These are phyloP conservation scores for Penicillium sp. DNA, from an alignment of 2,329 filamentous ascomycete genomes.

Conservation along the genomic window DNA sequence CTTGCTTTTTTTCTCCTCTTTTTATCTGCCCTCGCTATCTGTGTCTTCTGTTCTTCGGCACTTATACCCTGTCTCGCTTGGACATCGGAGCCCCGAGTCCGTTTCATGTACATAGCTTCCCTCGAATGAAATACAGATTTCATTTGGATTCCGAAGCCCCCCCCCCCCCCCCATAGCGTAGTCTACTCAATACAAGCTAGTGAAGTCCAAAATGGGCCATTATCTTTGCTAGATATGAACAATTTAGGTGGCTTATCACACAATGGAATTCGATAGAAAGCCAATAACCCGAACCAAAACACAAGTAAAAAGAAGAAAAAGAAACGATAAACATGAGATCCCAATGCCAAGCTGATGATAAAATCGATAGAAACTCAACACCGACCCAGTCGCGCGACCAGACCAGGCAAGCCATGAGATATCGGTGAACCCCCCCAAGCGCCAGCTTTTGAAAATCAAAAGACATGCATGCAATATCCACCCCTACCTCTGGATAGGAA, in stretches of 20 bases:
- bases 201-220: neutral
- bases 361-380: neutral
- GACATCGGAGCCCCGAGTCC: neutral
- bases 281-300: neutral
- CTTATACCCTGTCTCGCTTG: constrained; percentile 19
- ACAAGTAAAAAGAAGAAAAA: neutral
- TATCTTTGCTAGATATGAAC: neutral
- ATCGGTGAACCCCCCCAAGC: constrained; percentile 25
- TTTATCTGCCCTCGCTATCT: neutral
- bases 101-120: neutral
- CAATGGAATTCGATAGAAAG: neutral
- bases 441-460: constrained; percentile 35
- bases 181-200: neutral
- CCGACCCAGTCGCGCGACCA: neutral
- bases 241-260: neutral
- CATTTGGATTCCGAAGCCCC: neutral
- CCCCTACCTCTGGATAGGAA: constrained; percentile 65
- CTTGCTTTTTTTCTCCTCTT: constrained; percentile 9
- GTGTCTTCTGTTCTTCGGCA: constrained; percentile 8
- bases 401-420: neutral
- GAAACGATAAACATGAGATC: neutral
- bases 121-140: neutral
- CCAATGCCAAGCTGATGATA: neutral
- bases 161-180: neutral
- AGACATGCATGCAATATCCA: constrained; percentile 20